phyloP scores from a whole-genome alignment of 2,329 filamentous ascomycete species.

The Ophiostoma quercus region DNA sequence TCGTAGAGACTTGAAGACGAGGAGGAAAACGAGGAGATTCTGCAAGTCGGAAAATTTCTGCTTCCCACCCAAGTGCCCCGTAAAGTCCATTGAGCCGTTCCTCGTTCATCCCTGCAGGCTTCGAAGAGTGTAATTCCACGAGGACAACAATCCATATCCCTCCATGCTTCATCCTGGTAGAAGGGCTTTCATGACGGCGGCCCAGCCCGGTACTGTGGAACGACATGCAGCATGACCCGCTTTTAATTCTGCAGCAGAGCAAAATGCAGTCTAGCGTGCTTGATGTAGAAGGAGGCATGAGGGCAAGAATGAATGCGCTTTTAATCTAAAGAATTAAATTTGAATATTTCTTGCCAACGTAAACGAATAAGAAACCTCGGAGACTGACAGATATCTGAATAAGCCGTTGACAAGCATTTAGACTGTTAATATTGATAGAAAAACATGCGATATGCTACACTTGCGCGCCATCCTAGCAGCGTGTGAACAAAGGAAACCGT shows the following conservation, averaged over 20 bases:
- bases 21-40: background rate
- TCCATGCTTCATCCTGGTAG: constrained; percentile 12
- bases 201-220: constrained; percentile 11
- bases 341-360: background rate
- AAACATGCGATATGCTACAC: background rate
- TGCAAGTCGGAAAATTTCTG: background rate
- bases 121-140: background rate
- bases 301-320: background rate
- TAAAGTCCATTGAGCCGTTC: background rate
- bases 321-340: background rate
- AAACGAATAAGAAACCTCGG: background rate
- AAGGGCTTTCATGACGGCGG: background rate
- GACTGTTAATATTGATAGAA: background rate
- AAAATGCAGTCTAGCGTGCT: background rate
- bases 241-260: constrained; percentile 5
- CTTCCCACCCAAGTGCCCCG: background rate
- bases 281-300: background rate
- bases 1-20: background rate
- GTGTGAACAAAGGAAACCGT: background rate
- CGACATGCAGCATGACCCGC: background rate
- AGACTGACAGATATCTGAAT: background rate
- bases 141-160: background rate
- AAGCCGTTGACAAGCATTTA: constrained; percentile 2
- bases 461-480: background rate
- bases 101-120: background rate